Evolutionary conservation across 192 early-diverging fungal species (phyloP).

Genomic region (Martensiomyces pterosporus): DNA sequence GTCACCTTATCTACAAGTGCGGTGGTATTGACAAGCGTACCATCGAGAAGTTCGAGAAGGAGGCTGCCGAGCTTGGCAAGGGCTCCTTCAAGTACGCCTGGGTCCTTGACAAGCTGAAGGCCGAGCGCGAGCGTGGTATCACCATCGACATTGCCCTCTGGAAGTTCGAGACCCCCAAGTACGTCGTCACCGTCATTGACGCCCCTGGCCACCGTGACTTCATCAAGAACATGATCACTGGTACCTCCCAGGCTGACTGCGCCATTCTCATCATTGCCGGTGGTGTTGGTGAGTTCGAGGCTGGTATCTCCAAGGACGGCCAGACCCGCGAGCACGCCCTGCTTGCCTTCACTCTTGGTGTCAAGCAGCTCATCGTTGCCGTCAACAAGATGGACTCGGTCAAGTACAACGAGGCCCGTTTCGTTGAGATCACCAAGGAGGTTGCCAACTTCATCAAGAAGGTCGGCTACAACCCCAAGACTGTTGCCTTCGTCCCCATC

Average conservation of each 20-base stretch:
- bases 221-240: slow-evolving; percentile 99
- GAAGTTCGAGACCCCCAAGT: slow-evolving; percentile 97
- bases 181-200: slow-evolving; percentile 97
- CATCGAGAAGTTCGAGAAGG: slow-evolving; percentile 99
- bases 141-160: slow-evolving; percentile 98
- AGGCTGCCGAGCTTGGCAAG: slow-evolving; percentile 98
- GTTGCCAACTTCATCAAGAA: slow-evolving; percentile 94
- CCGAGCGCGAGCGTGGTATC: slow-evolving; percentile 99
- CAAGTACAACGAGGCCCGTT: slow-evolving; percentile 93
- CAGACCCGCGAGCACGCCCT: slow-evolving; percentile 99
- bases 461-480: slow-evolving; percentile 91
- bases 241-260: slow-evolving; percentile 97
- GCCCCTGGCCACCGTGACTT: slow-evolving; percentile 99
- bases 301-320: slow-evolving; percentile 99
- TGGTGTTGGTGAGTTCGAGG: slow-evolving; percentile 88
- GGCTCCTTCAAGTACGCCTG: slow-evolving; percentile 99
- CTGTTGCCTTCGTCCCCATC: slow-evolving; percentile 94
- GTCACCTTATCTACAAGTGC: slow-evolving; percentile 99
- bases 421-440: slow-evolving; percentile 95
- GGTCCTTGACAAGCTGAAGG: slow-evolving; percentile 99
- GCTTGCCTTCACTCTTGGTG: slow-evolving; percentile 96
- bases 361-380: slow-evolving; percentile 96
- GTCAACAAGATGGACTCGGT: slow-evolving; percentile 99
- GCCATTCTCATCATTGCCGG: slow-evolving; percentile 94
- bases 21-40: slow-evolving; percentile 99